Evolutionary conservation across 768 basidiomycete species (phyloP), one percentile per base, ranked within the genome.

Genomic region (Mycena sanguinolenta): DNA sequence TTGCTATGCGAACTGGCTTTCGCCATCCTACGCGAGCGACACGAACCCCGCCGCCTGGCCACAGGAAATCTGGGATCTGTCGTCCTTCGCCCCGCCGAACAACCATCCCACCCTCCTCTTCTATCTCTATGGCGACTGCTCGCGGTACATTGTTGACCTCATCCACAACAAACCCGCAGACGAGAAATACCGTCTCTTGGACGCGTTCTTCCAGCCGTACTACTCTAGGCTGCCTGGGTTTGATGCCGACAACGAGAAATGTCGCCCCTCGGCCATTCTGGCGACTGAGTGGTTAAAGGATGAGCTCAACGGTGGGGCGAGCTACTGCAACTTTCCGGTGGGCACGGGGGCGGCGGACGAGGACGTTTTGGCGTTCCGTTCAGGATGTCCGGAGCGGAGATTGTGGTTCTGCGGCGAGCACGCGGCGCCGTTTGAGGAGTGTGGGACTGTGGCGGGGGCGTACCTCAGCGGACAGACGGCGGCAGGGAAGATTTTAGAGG

Each of bases 351-450:
- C 63, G 28, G 74, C 74, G 54, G 69, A 75, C 55, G 63, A 66
- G 63, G 71, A 75, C 30, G 71, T 75, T n/a, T 63, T 68, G 53
- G 70, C 71, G 12, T 69, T 75, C 42, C 60, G 71, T 32, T 38
- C 39, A 16, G 71, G 74, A n/a, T 73, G 71, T 38, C 39, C 34
- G 2, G 74, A 70, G 39, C 61, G 69, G 38, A 64, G 66, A 21
- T 39, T 75, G 46, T 75, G 71, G 74, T 73, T 75, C 57, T 75
- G 74, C 50, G 74, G 74, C 17, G 74, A 74, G 58, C 71, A 74
- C 54, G 71, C 74, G 21, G 67, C 71, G 19, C 74, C 74, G 28
- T 74, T 74, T 60, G 74, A 74, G 8, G 74, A 72, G 49, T 74
- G 74, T 49, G 74, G 74, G 60, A 74, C 74, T 5, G 71, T 72